Base-by-base conservation (phyloP, 805 yeast genomes). In the Teunomyces tritomae region DNA sequence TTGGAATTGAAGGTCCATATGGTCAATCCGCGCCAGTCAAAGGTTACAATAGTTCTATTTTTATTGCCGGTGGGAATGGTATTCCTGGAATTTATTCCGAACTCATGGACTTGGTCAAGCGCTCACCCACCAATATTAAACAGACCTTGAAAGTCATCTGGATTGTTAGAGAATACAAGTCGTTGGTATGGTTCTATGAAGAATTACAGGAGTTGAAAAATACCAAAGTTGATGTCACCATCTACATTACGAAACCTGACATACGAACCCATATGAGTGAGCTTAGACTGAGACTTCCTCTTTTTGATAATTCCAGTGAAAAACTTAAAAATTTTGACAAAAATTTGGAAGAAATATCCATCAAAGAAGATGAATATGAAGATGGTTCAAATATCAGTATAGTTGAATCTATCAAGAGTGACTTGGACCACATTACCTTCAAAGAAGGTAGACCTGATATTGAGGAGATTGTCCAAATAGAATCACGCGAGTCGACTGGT, bases 61-160 rank as follows among this genome's bases (percentile, higher is more conserved):
- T 84, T 39, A 51, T 86, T 20, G 85, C 91, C 6, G 91, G 89
- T 42, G 92, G 94, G 28, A 82, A 82, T 46, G 94, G 94, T 46
- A 71, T 87, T 44, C 83, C 92, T 0, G 87, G 83, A 17, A 65
- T 75, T 20, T 63, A 67, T 41, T 70, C 73, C 14, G 76, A 74
- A 53, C 74, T 72, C 39, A 46, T 56, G 34, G 62, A 66, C 48
- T 49, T 67, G 45, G 63, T 64, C 13, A 39, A 33, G 11, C 60
- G 56, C 24, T 54, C 64, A 2, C 47, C 44, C 8, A 36, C 51
- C 26, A 57, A 64, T 42, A 51, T 33, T n/a, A 34, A 20, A 42
- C 63, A 58, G 42, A 34, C 52, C 1, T 49, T 69, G 29, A 76
- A 78, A 50, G 70, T 87, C 45, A 63, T 77, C 35, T 89, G 96